Base-by-base conservation (phyloP, 176 grass and related monocot species). In the Oryza brachyantha region DNA sequence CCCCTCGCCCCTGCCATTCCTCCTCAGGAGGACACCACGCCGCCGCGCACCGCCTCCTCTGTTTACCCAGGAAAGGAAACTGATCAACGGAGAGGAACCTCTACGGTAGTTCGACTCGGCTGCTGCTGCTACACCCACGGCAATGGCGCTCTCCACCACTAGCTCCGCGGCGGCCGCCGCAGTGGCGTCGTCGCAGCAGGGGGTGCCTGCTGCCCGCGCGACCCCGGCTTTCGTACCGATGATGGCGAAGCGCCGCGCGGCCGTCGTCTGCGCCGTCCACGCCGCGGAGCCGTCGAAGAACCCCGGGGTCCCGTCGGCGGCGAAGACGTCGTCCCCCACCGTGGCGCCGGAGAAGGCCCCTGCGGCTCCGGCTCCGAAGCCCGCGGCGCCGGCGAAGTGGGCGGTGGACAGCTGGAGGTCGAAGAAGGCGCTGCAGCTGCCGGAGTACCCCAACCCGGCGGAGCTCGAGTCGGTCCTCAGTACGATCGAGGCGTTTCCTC, bases 401-500 rank as follows among this genome's bases (percentile, higher is more conserved):
- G 7, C 92, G 16, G 35, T 84, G 36, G 89, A 91, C 21, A 89
- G 86, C 73, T 91, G 92, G 92, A 80, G 19, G 84, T 2, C 72
- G 38, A 91, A 74, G 84, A 91, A 79, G 70, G 92, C 86, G 28
- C 78, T 89, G 38, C 89, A 92, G 78, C 86, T 87, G 73, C 92
- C 86, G 8, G 84, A 87, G 68, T 95, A 92, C 81, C 88, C 86
- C 17, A 48, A 79, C 77, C 61, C 72, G 1, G 69, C 52, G 48
- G 86, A 79, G 36, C 64, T 95, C 37, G 92, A 92, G 50, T 10
- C 84, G 13, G 86, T 84, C 75, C 82, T 91, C 10, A 76, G 64
- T 61, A 94, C 88, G 52, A 78, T 94, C 76, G 88, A 90, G 80
- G 45, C 64, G n/a, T 94, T 86, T 67, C 92, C 92, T 36, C 88